These are phyloP conservation scores for Globisporangium alternatum DNA, from an alignment of 352 stramenopile genomes.

Conservation along the genomic window DNA sequence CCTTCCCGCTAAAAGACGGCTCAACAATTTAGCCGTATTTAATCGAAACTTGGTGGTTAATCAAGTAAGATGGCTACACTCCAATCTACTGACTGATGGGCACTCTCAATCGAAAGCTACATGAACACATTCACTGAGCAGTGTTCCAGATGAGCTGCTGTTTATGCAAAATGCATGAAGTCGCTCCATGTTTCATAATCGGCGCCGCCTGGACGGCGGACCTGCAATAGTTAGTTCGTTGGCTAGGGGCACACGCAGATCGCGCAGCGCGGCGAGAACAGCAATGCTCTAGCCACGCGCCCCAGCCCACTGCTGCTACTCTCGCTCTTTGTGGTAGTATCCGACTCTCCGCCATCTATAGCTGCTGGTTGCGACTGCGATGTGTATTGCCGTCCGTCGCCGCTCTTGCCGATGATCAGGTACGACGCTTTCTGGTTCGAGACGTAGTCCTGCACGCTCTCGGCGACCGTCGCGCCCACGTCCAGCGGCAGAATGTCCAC, in stretches of 20 bases:
- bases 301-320: constrained; percentile 23
- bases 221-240: neutral
- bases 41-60: too few relatives aligned
- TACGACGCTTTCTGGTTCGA: constrained; percentile 36
- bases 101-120: too few relatives aligned
- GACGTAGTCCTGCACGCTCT: constrained; percentile 58
- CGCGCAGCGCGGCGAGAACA: constrained; percentile 53
- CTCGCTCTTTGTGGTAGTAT: neutral
- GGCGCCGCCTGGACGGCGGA: too few relatives aligned
- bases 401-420: constrained; percentile 42
- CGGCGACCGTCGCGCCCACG: constrained; percentile 32
- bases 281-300: constrained; percentile 38
- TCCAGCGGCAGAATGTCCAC: constrained; percentile 44
- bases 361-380: neutral
- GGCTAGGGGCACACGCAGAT: constrained; percentile 48
- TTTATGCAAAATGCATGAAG: too few relatives aligned
- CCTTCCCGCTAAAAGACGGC: neutral
- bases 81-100: neutral
- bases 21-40: neutral
- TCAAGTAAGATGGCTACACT: neutral
- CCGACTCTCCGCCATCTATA: neutral
- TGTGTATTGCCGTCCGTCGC: constrained; percentile 9
- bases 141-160: too few relatives aligned
- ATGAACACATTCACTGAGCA: too few relatives aligned
- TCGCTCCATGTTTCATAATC: too few relatives aligned